Evolutionary conservation across 805 yeast genomes (phyloP).

Genomic region (Candida awuae): DNA sequence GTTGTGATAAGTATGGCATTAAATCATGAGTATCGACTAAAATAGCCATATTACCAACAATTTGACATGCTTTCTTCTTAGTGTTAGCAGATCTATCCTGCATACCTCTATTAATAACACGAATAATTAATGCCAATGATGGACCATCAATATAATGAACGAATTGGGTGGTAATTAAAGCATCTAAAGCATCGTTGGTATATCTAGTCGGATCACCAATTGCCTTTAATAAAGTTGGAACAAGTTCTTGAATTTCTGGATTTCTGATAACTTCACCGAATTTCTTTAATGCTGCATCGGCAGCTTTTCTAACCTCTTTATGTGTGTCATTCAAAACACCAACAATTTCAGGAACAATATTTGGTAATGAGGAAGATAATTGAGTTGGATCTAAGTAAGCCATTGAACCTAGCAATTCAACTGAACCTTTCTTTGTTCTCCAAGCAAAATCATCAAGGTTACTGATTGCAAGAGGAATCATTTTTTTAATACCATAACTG

Average conservation of each 20-base stretch:
- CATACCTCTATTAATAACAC: conserved; percentile 93
- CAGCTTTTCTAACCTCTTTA: conserved; percentile 94
- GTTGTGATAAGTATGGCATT: conserved; percentile 68
- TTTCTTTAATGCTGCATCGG: conserved; percentile 76
- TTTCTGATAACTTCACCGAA: conserved; percentile 97
- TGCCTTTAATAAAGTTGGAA: conserved; percentile 80
- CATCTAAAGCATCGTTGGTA: conserved; percentile 83
- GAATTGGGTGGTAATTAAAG: conserved; percentile 81
- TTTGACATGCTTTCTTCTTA: conserved; percentile 91
- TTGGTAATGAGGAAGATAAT: conserved; percentile 77
- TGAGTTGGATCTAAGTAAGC: conserved; percentile 95
- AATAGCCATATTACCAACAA: conserved; percentile 98
- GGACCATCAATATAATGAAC: conserved; percentile 98
- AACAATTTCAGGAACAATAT: conserved; percentile 93
- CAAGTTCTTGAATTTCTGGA: conserved; percentile 91
- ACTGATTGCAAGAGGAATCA: conserved; percentile 84
- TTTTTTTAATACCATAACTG: conserved; percentile 80
- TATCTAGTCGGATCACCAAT: conserved; percentile 91
- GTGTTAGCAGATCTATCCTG: conserved; percentile 88
- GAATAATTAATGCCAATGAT: conserved; percentile 87
- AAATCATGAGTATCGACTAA: conserved; percentile 84
- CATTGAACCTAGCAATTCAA: conserved; percentile 93
- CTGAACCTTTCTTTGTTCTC: conserved; percentile 96
- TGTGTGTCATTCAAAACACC: conserved; percentile 92
- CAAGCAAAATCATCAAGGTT: conserved; percentile 85